phyloP scores from a whole-genome alignment of 331 rosid species.

The Dryas integrifolia region DNA sequence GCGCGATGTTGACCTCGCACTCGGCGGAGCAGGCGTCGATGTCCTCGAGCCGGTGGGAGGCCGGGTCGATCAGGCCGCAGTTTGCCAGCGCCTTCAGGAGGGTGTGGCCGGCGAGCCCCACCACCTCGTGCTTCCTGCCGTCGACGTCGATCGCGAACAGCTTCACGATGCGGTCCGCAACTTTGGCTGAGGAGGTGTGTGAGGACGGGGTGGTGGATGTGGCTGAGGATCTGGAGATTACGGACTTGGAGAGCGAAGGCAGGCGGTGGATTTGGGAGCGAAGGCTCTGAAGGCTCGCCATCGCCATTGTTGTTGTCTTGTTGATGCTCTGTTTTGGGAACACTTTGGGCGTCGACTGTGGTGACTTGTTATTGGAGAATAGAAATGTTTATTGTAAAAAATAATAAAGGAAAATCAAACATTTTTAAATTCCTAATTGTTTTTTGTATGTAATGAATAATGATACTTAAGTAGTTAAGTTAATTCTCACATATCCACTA shows the following conservation, averaged over 20 bases:
- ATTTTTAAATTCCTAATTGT: too few species aligned
- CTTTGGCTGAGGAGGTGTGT: slow-evolving; percentile 44
- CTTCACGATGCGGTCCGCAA: slow-evolving; percentile 75
- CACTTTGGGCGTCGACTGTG: not conserved
- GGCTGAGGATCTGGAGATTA: slow-evolving; percentile 54
- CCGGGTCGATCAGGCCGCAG: slow-evolving; percentile 75
- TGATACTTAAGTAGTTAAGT: too few species aligned
- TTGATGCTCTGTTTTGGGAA: not conserved
- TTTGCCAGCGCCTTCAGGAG: slow-evolving; percentile 71
- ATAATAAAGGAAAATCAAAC: not conserved
- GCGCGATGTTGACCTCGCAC: slow-evolving; percentile 88
- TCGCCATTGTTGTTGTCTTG: slow-evolving; percentile 45
- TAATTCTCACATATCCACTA: too few species aligned
- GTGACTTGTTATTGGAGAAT: too few species aligned
- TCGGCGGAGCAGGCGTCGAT: slow-evolving; percentile 91
- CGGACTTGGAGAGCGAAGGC: slow-evolving; percentile 54
- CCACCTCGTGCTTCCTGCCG: slow-evolving; percentile 59
- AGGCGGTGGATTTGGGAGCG: slow-evolving; percentile 50
- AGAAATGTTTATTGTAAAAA: not conserved
- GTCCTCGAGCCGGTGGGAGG: slow-evolving; percentile 80
- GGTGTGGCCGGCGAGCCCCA: slow-evolving; percentile 77
- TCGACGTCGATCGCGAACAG: slow-evolving; percentile 69
- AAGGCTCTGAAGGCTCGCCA: slow-evolving; percentile 53
- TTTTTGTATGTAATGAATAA: too few species aligned
- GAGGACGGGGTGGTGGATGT: slow-evolving; percentile 23